Percentiles rank a stretch among this genome's conserved stretches.
phyloP scores from a whole-genome alignment of 2,329 filamentous ascomycete genomes.

The Trichoderma pleuroti region DNA sequence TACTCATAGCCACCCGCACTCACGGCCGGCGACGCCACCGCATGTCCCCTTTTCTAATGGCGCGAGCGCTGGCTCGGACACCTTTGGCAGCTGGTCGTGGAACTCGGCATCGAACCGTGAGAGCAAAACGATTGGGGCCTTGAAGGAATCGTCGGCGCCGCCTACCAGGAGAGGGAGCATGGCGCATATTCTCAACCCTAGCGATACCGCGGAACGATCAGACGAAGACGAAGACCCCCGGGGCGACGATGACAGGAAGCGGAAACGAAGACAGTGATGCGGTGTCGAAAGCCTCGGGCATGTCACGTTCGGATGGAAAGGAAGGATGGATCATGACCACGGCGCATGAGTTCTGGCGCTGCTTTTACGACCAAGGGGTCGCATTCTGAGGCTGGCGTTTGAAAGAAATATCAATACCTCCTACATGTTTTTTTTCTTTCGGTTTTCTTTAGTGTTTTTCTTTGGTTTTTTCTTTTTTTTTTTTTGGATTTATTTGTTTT shows the following conservation, averaged over 20 bases:
- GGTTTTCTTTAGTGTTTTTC: neutral
- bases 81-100: conserved; percentile 57
- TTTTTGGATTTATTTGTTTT: neutral
- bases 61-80: conserved; percentile 36
- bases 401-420: conserved; percentile 2
- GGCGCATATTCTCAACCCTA: conserved; percentile 61
- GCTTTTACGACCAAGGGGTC: conserved; percentile 3
- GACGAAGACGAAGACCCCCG: conserved; percentile 55
- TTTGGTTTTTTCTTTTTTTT: neutral
- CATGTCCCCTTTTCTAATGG: conserved; percentile 42
- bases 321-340: conserved; percentile 2
- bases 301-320: neutral
- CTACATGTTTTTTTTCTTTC: neutral
- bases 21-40: conserved; percentile 53
- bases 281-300: neutral
- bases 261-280: conserved; percentile 54
- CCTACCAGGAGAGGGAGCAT: conserved; percentile 58
- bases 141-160: conserved; percentile 53
- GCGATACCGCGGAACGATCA: conserved; percentile 52
- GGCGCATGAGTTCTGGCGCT: conserved; percentile 7
- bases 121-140: conserved; percentile 48
- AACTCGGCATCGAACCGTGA: conserved; percentile 46
- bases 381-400: conserved; percentile 9
- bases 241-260: conserved; percentile 58
- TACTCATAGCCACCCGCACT: conserved; percentile 44